A percentile compares a stretch with the other conserved stretches of the same genome.
These are phyloP conservation scores for Plasmodium sp. DNA, from an alignment of 169 alveolate genomes.

Conservation along the genomic window DNA sequence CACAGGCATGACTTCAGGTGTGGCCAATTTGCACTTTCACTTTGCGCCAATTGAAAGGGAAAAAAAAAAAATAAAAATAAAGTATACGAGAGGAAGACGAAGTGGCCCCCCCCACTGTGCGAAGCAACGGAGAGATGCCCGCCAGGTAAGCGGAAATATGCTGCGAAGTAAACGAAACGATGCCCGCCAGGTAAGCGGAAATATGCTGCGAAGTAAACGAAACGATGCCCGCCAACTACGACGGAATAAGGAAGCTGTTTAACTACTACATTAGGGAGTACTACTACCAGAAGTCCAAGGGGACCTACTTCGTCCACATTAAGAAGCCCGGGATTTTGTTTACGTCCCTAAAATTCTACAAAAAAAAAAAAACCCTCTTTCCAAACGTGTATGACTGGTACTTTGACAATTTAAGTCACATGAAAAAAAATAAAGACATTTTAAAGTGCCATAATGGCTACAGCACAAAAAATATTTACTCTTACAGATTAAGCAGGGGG, in stretches of 20 bases:
- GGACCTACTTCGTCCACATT: conserved; percentile 69
- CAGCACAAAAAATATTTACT: conserved; percentile 50
- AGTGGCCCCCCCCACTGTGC: neutral
- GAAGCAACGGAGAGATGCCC: conserved; percentile 40
- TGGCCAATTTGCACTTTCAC: neutral
- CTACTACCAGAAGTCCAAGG: conserved; percentile 74
- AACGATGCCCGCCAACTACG: conserved; percentile 53
- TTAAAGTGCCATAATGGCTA: conserved; percentile 34
- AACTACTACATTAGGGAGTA: conserved; percentile 75
- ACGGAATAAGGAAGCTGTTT: conserved; percentile 62
- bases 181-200: conserved; percentile 4
- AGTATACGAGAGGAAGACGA: neutral
- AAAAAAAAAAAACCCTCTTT: conserved; percentile 49
- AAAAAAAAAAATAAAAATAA: neutral
- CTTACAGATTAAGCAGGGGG: conserved; percentile 37
- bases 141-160: neutral
- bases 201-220: neutral
- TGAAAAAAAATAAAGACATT: conserved; percentile 61
- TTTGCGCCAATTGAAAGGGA: neutral
- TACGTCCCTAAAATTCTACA: conserved; percentile 71
- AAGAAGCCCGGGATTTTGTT: conserved; percentile 70
- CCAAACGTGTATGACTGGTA: conserved; percentile 74
- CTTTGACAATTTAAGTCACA: conserved; percentile 58
- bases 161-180: neutral
- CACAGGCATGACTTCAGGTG: neutral